A percentile compares a stretch with the other conserved stretches of the same genome.
These are phyloP conservation scores for Monosporascus sp. DNA, from an alignment of 2,329 filamentous ascomycete species.

Conservation along the genomic window DNA sequence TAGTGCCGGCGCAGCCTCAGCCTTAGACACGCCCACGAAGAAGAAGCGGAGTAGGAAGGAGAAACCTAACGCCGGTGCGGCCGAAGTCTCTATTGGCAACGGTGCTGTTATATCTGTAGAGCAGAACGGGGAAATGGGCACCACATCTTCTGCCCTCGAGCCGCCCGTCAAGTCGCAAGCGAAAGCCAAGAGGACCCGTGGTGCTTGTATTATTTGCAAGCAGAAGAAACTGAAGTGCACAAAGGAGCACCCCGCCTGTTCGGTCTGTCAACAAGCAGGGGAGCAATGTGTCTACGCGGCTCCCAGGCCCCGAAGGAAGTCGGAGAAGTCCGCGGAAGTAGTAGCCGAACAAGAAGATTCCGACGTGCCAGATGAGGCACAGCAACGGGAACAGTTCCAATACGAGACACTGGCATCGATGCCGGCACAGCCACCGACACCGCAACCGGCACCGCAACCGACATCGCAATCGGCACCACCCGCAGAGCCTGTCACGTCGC, in stretches of 20 bases:
- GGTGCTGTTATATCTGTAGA: slow-evolving; percentile 20
- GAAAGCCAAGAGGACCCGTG: slow-evolving; percentile 24
- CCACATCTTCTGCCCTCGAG: slow-evolving; percentile 20
- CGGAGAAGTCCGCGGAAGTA: slow-evolving; percentile 15
- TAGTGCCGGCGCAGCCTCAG: slow-evolving; percentile 1
- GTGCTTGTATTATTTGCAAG: slow-evolving; percentile 28
- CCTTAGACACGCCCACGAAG: slow-evolving; percentile 20
- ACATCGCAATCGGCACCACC: background rate
- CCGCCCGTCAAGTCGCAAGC: slow-evolving; percentile 12
- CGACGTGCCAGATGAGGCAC: slow-evolving; percentile 11
- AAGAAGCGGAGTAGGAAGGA: slow-evolving; percentile 21
- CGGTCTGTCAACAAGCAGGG: slow-evolving; percentile 19
- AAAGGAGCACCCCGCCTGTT: slow-evolving; percentile 30
- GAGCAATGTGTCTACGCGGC: slow-evolving; percentile 25
- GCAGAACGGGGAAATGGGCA: slow-evolving; percentile 20
- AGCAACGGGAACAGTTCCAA: slow-evolving; percentile 3
- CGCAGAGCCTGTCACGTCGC: background rate
- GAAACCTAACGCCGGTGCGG: slow-evolving; percentile 13
- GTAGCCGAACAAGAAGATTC: slow-evolving; percentile 14
- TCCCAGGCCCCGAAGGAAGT: slow-evolving; percentile 23
- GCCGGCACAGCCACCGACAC: background rate
- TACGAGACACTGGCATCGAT: background rate
- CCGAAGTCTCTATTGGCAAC: slow-evolving; percentile 17
- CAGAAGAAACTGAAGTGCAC: slow-evolving; percentile 26
- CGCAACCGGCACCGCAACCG: background rate